Evolutionary conservation across 176 grass and related monocot species (phyloP).

Genomic region (Carex kokanica): DNA sequence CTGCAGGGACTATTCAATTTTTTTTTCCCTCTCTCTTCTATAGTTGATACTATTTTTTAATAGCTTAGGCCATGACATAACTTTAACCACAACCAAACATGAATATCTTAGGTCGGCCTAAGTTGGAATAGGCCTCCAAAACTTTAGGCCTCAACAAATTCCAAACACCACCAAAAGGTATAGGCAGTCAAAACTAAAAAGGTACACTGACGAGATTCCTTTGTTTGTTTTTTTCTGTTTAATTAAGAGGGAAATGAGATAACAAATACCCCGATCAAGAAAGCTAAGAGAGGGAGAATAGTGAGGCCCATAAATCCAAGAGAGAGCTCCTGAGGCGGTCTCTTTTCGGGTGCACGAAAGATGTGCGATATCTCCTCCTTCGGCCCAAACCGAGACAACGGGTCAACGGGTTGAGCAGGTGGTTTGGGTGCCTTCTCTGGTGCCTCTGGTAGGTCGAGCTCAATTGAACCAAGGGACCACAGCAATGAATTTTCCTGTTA

Average conservation of each 20-base stretch:
- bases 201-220: not conserved
- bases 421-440: slow-evolving; percentile 76
- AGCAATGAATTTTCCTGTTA: slow-evolving; percentile 89
- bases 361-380: slow-evolving; percentile 88
- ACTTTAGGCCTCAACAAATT: too few relatives aligned
- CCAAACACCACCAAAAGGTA: not conserved
- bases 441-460: slow-evolving; percentile 80
- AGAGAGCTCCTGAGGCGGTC: slow-evolving; percentile 71
- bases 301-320: slow-evolving; percentile 60
- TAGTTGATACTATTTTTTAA: too few relatives aligned
- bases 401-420: slow-evolving; percentile 63
- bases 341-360: slow-evolving; percentile 85
- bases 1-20: too few relatives aligned
- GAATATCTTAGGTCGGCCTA: too few relatives aligned
- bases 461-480: slow-evolving; percentile 55
- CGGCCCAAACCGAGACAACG: slow-evolving; percentile 62
- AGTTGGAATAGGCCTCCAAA: too few relatives aligned
- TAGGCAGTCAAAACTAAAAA: not conserved
- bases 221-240: not conserved
- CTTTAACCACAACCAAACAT: too few relatives aligned
- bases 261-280: slow-evolving; percentile 72
- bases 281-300: slow-evolving; percentile 61
- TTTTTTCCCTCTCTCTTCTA: too few relatives aligned
- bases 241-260: not conserved
- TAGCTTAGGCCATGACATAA: too few relatives aligned